Conservation (phyloP, 371 early-diverging fungal genomes). For the Amoeboaphelidium protococcarum region DNA sequence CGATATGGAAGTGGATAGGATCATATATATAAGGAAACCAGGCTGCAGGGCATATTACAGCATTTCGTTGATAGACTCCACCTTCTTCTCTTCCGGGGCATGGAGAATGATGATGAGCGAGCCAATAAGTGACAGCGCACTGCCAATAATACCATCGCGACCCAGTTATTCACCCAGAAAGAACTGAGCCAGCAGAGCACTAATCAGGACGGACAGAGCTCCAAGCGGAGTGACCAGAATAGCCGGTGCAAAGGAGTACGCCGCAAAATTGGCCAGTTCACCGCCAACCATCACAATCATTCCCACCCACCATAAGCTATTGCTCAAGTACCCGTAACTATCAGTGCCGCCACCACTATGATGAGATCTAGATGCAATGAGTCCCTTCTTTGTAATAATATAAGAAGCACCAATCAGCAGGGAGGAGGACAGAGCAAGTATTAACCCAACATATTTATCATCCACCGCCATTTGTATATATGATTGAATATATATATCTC, state of each 20-base stretch:
- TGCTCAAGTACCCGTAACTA: slow-evolving; percentile 33
- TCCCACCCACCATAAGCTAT: slow-evolving; percentile 70
- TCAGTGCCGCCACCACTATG: background rate
- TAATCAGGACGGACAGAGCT: slow-evolving; percentile 54
- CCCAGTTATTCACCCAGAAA: slow-evolving; percentile 64
- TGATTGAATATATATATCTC: too few species aligned
- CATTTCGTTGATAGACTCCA: slow-evolving; percentile 53
- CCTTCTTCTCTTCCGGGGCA: slow-evolving; percentile 53
- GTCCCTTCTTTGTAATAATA: slow-evolving; percentile 78
- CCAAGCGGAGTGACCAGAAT: slow-evolving; percentile 76
- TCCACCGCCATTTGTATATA: background rate
- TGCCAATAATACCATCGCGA: slow-evolving; percentile 62
- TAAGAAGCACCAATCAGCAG: slow-evolving; percentile 66
- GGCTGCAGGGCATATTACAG: slow-evolving; percentile 40
- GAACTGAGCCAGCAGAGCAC: slow-evolving; percentile 60
- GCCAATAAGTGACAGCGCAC: slow-evolving; percentile 65
- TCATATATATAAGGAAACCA: slow-evolving; percentile 62
- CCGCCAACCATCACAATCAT: slow-evolving; percentile 62
- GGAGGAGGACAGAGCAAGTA: slow-evolving; percentile 51
- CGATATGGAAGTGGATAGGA: slow-evolving; percentile 13
- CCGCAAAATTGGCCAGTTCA: slow-evolving; percentile 72
- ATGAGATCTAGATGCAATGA: slow-evolving; percentile 13
- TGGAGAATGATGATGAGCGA: slow-evolving; percentile 62
- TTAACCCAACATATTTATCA: slow-evolving; percentile 36
- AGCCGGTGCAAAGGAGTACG: slow-evolving; percentile 77